phyloP scores from a whole-genome alignment of 2,329 filamentous ascomycete genomes.

The Xylaria sp. region DNA sequence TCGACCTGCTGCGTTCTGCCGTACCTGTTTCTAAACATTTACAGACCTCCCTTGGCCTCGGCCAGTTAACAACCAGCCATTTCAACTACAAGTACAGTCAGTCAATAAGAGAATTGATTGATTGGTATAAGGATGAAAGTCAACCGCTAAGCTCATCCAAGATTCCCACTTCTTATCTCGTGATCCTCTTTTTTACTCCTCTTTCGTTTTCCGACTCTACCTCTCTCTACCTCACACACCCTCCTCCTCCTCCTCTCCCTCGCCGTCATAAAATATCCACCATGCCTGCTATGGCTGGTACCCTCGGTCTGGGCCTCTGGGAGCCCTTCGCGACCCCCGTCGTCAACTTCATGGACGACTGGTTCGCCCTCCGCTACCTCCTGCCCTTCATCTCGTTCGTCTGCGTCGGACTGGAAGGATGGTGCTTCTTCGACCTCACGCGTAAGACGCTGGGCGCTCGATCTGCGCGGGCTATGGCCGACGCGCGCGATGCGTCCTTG shows the following conservation, averaged over 20 bases:
- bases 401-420: slow-evolving; percentile 22
- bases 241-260: neutral
- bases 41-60: too few relatives aligned
- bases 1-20: too few relatives aligned
- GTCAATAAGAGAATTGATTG: too few relatives aligned
- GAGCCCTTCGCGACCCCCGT: slow-evolving; percentile 14
- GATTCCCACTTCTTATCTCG: neutral
- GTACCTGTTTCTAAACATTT: too few relatives aligned
- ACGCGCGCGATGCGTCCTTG: slow-evolving; percentile 14
- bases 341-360: slow-evolving; percentile 13
- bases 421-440: slow-evolving; percentile 23
- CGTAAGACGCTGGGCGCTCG: slow-evolving; percentile 20
- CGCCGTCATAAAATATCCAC: slow-evolving; percentile 6
- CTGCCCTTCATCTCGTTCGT: slow-evolving; percentile 22
- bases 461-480: slow-evolving; percentile 18
- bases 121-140: slow-evolving; percentile 8
- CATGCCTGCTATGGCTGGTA: slow-evolving; percentile 23
- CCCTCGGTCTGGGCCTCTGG: slow-evolving; percentile 12
- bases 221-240: neutral
- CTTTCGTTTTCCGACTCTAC: neutral
- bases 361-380: slow-evolving; percentile 19
- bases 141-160: neutral
- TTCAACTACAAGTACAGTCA: too few relatives aligned
- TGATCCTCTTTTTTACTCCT: neutral
- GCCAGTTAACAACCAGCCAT: too few relatives aligned